A percentile compares a stretch with the other conserved stretches of the same genome.
Evolutionary conservation across 352 stramenopile genomes (phyloP).

Genomic region (Phytophthora sojae): DNA sequence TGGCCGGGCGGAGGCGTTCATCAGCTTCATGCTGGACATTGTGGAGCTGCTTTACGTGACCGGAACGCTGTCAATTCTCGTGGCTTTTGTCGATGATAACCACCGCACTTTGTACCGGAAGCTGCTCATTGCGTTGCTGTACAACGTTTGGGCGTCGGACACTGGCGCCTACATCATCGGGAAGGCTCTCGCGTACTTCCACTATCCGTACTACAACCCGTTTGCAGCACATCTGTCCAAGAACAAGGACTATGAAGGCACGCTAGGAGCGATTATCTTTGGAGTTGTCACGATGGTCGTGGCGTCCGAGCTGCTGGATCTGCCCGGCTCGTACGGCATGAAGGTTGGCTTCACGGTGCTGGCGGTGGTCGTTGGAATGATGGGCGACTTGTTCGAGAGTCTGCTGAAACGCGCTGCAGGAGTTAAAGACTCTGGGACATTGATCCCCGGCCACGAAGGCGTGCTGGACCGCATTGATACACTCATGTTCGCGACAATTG

Average conservation of each 20-base stretch:
- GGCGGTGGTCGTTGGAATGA: constrained; percentile 92
- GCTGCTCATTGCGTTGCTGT: constrained; percentile 65
- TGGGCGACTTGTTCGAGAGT: constrained; percentile 95
- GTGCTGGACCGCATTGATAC: constrained; percentile 96
- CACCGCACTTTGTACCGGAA: constrained; percentile 58
- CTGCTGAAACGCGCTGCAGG: constrained; percentile 95
- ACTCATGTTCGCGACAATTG: constrained; percentile 89
- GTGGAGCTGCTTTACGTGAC: constrained; percentile 66
- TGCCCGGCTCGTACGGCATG: constrained; percentile 78
- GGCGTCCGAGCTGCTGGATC: constrained; percentile 60
- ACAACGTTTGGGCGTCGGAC: constrained; percentile 83
- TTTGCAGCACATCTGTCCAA: constrained; percentile 91
- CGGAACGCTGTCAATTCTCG: constrained; percentile 52
- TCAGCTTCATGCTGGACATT: constrained; percentile 59
- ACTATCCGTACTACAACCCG: constrained; percentile 81
- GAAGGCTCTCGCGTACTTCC: constrained; percentile 83
- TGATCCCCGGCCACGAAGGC: constrained; percentile 95
- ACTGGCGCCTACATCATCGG: constrained; percentile 94
- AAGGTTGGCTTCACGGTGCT: constrained; percentile 88
- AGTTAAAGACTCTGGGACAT: constrained; percentile 94
- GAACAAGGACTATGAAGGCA: constrained; percentile 97
- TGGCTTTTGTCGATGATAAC: constrained; percentile 66
- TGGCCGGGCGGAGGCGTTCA: constrained; percentile 32
- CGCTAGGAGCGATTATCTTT: constrained; percentile 82
- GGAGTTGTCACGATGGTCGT: constrained; percentile 87